A percentile compares a stretch with the other conserved stretches of the same genome.
Evolutionary conservation across 805 yeast species (phyloP).

Genomic region (Ogataea paraovalis): DNA sequence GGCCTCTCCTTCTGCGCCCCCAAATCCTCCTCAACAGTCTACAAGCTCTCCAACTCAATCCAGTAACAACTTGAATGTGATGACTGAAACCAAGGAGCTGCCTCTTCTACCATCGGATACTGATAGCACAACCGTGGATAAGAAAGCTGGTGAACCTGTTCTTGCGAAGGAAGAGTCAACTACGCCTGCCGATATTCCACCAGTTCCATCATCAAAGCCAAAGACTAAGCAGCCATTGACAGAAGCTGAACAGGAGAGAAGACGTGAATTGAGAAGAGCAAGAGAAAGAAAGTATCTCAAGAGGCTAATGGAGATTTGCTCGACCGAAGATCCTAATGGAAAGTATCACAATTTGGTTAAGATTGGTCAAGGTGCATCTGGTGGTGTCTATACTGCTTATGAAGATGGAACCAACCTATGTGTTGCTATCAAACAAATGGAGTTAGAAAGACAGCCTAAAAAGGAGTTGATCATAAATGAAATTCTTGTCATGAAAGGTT

Average conservation of each 20-base stretch:
- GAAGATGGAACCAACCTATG: slow-evolving; percentile 49
- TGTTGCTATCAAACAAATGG: slow-evolving; percentile 97
- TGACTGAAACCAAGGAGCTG: background rate
- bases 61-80: background rate
- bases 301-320: slow-evolving; percentile 70
- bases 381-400: slow-evolving; percentile 91
- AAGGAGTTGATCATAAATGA: slow-evolving; percentile 94
- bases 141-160: background rate
- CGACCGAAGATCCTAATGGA: slow-evolving; percentile 77
- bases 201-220: slow-evolving; percentile 27
- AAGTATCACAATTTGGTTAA: slow-evolving; percentile 67
- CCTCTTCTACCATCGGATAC: background rate
- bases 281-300: slow-evolving; percentile 69
- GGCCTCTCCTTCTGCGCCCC: background rate
- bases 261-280: slow-evolving; percentile 74
- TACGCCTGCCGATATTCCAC: slow-evolving; percentile 21
- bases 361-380: slow-evolving; percentile 98
- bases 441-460: slow-evolving; percentile 89
- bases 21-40: too few species aligned
- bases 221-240: slow-evolving; percentile 36
- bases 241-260: slow-evolving; percentile 57
- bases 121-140: background rate
- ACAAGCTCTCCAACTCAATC: too few species aligned
- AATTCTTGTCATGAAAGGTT: slow-evolving; percentile 91
- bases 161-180: background rate